phyloP scores from a whole-genome alignment of 1,284 basidiomycete species.

The Naganishia sp. region DNA sequence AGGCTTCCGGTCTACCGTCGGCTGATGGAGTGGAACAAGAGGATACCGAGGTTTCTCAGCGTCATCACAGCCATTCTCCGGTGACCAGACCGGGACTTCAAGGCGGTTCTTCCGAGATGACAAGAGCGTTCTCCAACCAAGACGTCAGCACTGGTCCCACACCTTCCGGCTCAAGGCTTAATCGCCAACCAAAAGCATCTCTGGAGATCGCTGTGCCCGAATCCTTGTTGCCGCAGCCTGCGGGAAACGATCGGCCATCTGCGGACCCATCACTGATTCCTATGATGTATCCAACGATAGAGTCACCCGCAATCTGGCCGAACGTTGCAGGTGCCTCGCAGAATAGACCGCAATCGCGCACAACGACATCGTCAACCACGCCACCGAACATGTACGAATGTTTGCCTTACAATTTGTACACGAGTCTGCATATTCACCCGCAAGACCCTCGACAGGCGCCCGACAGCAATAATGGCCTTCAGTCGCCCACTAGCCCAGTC shows the following conservation, averaged over 20 bases:
- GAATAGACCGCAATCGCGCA: slow-evolving; percentile 17
- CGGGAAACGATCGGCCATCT: slow-evolving; percentile 5
- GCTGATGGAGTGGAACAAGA: neutral
- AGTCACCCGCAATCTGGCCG: neutral
- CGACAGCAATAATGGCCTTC: neutral
- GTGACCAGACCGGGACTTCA: neutral
- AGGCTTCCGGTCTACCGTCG: neutral
- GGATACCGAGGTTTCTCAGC: too few relatives aligned
- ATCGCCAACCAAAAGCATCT: neutral
- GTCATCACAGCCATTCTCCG: neutral
- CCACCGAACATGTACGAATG: slow-evolving; percentile 19
- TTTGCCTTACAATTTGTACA: slow-evolving; percentile 20
- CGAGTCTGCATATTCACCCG: slow-evolving; percentile 15
- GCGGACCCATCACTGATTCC: slow-evolving; percentile 14
- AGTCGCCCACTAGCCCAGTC: slow-evolving; percentile 8
- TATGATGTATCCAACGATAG: neutral
- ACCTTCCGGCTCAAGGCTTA: neutral
- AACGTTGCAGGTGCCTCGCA: neutral
- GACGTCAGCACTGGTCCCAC: neutral
- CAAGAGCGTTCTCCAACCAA: neutral
- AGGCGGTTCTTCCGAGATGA: neutral
- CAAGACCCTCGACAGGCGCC: slow-evolving; percentile 9
- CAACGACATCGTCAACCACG: slow-evolving; percentile 12
- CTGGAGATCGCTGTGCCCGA: slow-evolving; percentile 9
- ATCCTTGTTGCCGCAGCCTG: slow-evolving; percentile 13